Base-by-base conservation (phyloP, 2,329 filamentous ascomycete species). In the Samsoniella hepiali region DNA sequence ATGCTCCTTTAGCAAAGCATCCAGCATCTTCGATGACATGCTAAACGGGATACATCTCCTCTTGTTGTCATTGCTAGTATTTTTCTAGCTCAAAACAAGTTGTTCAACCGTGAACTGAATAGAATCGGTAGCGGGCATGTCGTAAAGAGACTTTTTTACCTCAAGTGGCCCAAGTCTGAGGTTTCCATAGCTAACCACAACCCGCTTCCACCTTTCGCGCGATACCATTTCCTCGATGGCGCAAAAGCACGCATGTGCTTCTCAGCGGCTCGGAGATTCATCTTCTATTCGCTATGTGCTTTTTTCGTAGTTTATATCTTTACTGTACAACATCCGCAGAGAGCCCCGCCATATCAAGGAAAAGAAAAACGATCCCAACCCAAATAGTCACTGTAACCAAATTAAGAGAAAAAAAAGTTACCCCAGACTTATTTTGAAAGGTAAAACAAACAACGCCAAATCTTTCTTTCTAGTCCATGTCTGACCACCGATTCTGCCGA, bases 271-370 rank as follows among this genome's bases (percentile, higher is more conserved):
- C 22, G 36, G 8, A 51, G 34, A 22, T 40, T 22, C 50, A 38
- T 27, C 51, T 9, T 62, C 31, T 49, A 36, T 62, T 55, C 50
- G 51, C 59, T 62, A 40, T 56, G 32, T 62, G 50, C 42, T 50
- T 54, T 53, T 54, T 45, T 42, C 22, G 32, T 56, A 17, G 15
- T 49, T 55, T 32, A 40, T 47, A 22, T 32, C 32, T 5, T 49
- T 62, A 50, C 51, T 55, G n/a, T 61, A 61, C 58, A 61, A 51
- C 45, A 34, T 11, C 31, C 59, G 31, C 27, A 49, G 51, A 47
- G 49, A 22, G 22, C 22, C 22, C 32, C 42, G 11, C 22, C 22
- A 22, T 22, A 22, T 22, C 22, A 22, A 22, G 22, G 22, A 22
- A 55, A 42, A 60, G 2, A 3, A 27, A 49, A 47, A 55, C 11